Percentiles rank a stretch among this genome's conserved stretches.
phyloP scores from a whole-genome alignment of 2,329 filamentous ascomycete species.

The Immersiporthe knoxdaviesiana region DNA sequence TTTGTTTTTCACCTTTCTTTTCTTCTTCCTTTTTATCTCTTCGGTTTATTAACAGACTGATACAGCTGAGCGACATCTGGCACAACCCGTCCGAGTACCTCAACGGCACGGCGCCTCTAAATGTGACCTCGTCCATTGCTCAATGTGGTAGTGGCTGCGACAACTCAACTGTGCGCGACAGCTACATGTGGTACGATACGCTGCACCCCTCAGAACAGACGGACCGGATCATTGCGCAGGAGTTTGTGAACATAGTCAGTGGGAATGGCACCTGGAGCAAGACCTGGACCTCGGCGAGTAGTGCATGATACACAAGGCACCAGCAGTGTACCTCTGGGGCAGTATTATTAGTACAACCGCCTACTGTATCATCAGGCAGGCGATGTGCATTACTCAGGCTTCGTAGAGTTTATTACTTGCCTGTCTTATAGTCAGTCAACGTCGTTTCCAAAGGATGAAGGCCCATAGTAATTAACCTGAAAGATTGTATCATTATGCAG shows the following conservation, averaged over 20 bases:
- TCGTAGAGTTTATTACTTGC: not conserved
- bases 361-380: not conserved
- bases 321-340: too few species aligned
- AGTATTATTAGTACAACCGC: not conserved
- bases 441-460: not conserved
- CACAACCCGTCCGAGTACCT: conserved; percentile 54
- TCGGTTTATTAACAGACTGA: too few species aligned
- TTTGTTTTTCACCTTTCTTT: not conserved
- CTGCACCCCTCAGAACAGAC: conserved; percentile 62
- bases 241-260: conserved; percentile 56
- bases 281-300: conserved; percentile 19
- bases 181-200: conserved; percentile 58
- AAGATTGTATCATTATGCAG: not conserved
- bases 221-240: conserved; percentile 54
- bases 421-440: not conserved
- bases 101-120: conserved; percentile 55
- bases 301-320: not conserved
- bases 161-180: conserved; percentile 44
- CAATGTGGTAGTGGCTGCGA: conserved; percentile 48
- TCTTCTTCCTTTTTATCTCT: too few species aligned
- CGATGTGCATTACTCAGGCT: not conserved
- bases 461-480: not conserved
- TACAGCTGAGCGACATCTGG: conserved; percentile 58
- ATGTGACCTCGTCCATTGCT: conserved; percentile 53
- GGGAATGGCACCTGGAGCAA: conserved; percentile 39